Percentiles rank a stretch among this genome's conserved stretches.
phyloP scores from a whole-genome alignment of 140 eudicot genomes.

The Bidens hawaiensis region DNA sequence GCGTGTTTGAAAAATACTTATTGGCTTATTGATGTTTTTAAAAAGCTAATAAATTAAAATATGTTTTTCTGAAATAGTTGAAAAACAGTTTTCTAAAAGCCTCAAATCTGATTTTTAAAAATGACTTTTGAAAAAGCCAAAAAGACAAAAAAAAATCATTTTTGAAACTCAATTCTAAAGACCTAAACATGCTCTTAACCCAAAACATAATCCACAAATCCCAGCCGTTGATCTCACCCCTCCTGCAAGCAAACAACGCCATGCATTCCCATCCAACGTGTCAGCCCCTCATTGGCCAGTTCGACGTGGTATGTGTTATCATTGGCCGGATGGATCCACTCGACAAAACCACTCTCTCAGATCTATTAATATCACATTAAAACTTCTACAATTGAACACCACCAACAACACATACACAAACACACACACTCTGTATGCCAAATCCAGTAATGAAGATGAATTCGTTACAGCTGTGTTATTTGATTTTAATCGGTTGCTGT shows the following conservation, averaged over 20 bases:
- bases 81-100: too few species aligned
- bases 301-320: conserved; percentile 37
- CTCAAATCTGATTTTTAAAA: too few species aligned
- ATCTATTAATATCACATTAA: conserved; percentile 25
- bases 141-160: too few species aligned
- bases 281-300: conserved; percentile 25
- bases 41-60: too few species aligned
- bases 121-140: too few species aligned
- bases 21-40: too few species aligned
- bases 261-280: conserved; percentile 31
- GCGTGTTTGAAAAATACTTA: too few species aligned
- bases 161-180: too few species aligned
- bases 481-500: conserved; percentile 42
- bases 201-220: conserved; percentile 19
- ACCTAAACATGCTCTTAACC: too few species aligned
- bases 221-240: conserved; percentile 20
- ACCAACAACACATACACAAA: too few species aligned
- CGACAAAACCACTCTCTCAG: conserved; percentile 34
- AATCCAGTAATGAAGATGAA: conserved; percentile 39
- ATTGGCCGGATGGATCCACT: conserved; percentile 58
- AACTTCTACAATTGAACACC: conserved; percentile 2
- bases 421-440: too few species aligned
- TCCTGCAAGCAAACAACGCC: conserved; percentile 11
- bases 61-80: too few species aligned
- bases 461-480: conserved; percentile 23